These are phyloP conservation scores for Aureobasidium sp. DNA, from an alignment of 2,329 filamentous ascomycete species.

Conservation along the genomic window DNA sequence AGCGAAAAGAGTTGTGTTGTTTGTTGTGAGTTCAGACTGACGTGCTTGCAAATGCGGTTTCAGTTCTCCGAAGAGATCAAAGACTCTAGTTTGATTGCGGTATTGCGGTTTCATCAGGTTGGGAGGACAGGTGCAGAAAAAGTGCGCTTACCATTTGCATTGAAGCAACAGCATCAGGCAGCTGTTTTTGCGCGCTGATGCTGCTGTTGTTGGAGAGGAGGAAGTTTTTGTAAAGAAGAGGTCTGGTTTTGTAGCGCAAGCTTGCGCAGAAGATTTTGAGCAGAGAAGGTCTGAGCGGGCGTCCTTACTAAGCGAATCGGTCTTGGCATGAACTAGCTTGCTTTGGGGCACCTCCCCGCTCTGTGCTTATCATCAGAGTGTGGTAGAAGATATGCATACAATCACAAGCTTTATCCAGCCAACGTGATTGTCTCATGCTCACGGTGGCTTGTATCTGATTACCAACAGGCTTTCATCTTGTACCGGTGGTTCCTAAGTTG, in stretches of 20 bases:
- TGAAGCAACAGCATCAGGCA: neutral
- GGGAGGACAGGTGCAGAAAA: neutral
- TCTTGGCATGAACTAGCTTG: neutral
- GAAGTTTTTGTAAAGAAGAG: neutral
- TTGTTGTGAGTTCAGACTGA: conserved; percentile 65
- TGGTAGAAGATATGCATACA: neutral
- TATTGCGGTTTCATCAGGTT: conserved; percentile 12
- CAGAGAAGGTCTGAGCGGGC: conserved; percentile 5
- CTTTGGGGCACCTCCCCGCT: neutral
- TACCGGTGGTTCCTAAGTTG: neutral
- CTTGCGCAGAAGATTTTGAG: conserved; percentile 12
- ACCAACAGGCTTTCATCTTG: no score
- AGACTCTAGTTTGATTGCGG: conserved; percentile 76
- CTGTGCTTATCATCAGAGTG: neutral
- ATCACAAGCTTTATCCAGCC: neutral
- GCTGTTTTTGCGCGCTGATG: neutral
- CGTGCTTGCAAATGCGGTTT: conserved; percentile 72
- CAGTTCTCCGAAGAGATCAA: conserved; percentile 73
- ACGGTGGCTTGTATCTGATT: no score
- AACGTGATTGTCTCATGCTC: neutral
- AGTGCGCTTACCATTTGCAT: neutral
- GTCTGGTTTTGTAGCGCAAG: conserved; percentile 14
- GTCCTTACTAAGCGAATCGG: neutral
- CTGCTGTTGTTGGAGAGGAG: neutral
- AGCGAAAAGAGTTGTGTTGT: neutral